phyloP scores from a whole-genome alignment of 345 rosid genomes.

The Citrus glauca region DNA sequence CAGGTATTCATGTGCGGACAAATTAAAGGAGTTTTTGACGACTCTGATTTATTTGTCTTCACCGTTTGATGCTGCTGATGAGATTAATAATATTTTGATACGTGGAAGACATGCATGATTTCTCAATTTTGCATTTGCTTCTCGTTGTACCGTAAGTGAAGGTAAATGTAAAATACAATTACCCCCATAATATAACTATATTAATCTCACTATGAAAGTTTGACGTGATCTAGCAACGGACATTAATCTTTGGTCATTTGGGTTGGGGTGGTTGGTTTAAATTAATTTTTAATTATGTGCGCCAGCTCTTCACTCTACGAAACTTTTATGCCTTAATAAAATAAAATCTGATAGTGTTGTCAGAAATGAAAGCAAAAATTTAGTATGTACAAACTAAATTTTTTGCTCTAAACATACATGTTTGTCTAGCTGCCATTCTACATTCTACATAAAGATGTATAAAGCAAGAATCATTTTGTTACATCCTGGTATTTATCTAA shows the following conservation, averaged over 20 bases:
- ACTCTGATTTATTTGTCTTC: not conserved
- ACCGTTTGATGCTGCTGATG: not conserved
- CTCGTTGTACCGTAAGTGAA: too few species aligned
- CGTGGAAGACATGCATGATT: not conserved
- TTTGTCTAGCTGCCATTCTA: not conserved
- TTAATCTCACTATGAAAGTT: too few species aligned
- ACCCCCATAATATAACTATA: too few species aligned
- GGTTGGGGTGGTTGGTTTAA: too few species aligned
- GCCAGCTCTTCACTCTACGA: too few species aligned
- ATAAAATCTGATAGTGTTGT: not conserved
- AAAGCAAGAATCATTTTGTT: not conserved
- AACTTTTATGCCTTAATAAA: too few species aligned
- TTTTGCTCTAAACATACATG: not conserved
- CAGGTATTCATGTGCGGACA: too few species aligned
- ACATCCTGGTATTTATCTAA: not conserved
- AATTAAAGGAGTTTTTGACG: not conserved
- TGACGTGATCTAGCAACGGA: too few species aligned
- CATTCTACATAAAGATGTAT: not conserved
- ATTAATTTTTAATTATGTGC: too few species aligned
- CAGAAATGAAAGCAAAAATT: not conserved
- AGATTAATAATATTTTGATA: not conserved
- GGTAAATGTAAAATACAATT: too few species aligned
- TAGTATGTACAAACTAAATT: too few species aligned
- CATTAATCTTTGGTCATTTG: too few species aligned
- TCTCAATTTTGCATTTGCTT: not conserved